phyloP scores from a whole-genome alignment of 129 eudicot species.

The Lactuca sativa region DNA sequence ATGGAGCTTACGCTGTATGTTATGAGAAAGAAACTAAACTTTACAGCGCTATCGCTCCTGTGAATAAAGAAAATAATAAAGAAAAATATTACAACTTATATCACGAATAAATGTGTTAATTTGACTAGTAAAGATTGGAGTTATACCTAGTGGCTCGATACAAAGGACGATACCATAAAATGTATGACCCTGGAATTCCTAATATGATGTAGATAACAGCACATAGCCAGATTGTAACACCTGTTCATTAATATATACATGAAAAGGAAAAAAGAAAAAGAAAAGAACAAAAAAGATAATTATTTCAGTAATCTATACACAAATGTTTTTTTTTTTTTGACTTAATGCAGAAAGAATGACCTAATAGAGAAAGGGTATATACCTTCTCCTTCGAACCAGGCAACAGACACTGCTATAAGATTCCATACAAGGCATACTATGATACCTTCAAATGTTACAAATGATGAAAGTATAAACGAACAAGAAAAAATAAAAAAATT shows the following conservation, averaged over 20 bases:
- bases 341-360: no score
- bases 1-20: slow-evolving; percentile 49
- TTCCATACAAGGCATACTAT: slow-evolving; percentile 72
- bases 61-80: not conserved
- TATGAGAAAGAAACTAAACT: slow-evolving; percentile 74
- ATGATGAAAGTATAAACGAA: not conserved
- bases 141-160: slow-evolving; percentile 95
- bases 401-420: slow-evolving; percentile 66
- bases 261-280: not conserved
- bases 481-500: not conserved
- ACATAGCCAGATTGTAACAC: slow-evolving; percentile 71
- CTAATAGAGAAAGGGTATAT: not conserved
- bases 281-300: not conserved
- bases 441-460: slow-evolving; percentile 52
- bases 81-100: not conserved
- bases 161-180: slow-evolving; percentile 92
- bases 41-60: slow-evolving; percentile 85
- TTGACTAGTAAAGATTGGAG: slow-evolving; percentile 1
- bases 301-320: no score
- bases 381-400: slow-evolving; percentile 91
- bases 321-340: no score
- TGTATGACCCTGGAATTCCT: slow-evolving; percentile 90
- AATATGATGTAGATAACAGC: slow-evolving; percentile 73
- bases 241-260: slow-evolving; percentile 36
- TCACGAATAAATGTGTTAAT: not conserved